Evolutionary conservation across 2,329 filamentous ascomycete species (phyloP).

Genomic region (Penicillium polonicum): DNA sequence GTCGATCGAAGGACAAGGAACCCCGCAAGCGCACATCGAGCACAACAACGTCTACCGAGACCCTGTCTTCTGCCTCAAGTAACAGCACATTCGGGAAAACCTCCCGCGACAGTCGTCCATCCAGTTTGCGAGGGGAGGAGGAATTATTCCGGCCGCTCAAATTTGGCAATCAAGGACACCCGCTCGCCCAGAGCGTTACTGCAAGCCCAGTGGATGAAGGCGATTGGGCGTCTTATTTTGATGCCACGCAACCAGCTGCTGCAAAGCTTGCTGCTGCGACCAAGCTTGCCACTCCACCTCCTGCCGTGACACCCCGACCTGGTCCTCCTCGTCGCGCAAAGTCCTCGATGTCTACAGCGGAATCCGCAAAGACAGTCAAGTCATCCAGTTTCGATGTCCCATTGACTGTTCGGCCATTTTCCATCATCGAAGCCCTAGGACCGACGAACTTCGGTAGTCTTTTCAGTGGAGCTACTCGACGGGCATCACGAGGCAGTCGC

Average conservation of each 20-base stretch:
- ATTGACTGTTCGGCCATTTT: slow-evolving; percentile 23
- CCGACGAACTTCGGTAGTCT: slow-evolving; percentile 39
- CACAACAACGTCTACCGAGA: slow-evolving; percentile 52
- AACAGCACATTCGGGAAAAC: slow-evolving; percentile 57
- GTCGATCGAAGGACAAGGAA: slow-evolving; percentile 40
- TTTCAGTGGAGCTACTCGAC: slow-evolving; percentile 42
- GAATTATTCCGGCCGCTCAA: slow-evolving; percentile 53
- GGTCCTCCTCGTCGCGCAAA: slow-evolving; percentile 40
- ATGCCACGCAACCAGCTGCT: slow-evolving; percentile 11
- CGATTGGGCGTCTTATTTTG: slow-evolving; percentile 41
- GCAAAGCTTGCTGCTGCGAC: slow-evolving; percentile 10
- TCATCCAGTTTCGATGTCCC: slow-evolving; percentile 31
- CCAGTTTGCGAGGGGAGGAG: slow-evolving; percentile 61
- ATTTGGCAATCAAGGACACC: slow-evolving; percentile 59
- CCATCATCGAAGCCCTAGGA: slow-evolving; percentile 32
- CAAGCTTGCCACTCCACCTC: slow-evolving; percentile 15
- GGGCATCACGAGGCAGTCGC: slow-evolving; percentile 39
- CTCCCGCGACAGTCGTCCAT: slow-evolving; percentile 49
- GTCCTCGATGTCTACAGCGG: slow-evolving; percentile 48
- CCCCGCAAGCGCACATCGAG: slow-evolving; percentile 54
- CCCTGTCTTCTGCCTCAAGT: slow-evolving; percentile 54
- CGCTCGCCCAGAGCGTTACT: slow-evolving; percentile 70
- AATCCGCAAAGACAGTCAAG: slow-evolving; percentile 48
- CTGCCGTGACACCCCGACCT: slow-evolving; percentile 36
- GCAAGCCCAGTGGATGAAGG: slow-evolving; percentile 61